Conservation (phyloP, 768 basidiomycete species). For the Calocera cornea region DNA sequence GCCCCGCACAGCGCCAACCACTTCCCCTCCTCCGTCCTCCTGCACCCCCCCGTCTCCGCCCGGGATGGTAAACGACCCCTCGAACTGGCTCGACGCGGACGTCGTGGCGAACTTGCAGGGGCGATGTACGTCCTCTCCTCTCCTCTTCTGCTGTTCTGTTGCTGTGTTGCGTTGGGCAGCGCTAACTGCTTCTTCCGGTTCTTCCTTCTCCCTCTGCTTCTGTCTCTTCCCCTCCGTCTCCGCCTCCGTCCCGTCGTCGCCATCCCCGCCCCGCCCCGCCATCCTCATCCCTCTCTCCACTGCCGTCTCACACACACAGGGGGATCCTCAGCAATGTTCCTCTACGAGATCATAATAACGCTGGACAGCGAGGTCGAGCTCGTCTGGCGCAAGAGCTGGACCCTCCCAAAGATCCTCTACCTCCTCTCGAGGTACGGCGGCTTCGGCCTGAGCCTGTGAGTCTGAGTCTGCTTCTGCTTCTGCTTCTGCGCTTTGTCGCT, state of each 20-base stretch:
- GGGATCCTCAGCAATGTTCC: neutral
- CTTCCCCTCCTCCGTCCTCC: no score
- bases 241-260: no score
- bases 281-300: no score
- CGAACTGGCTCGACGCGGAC: neutral
- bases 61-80: neutral
- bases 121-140: neutral
- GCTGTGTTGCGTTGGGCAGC: no score
- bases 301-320: neutral
- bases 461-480: neutral
- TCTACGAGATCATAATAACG: neutral
- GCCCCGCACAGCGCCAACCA: no score
- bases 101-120: neutral
- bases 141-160: neutral
- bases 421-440: constrained; percentile 23
- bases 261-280: no score
- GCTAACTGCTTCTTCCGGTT: no score
- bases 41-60: no score
- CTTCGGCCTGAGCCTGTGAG: neutral
- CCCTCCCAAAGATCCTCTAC: constrained; percentile 26
- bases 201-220: neutral
- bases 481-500: no score
- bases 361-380: constrained; percentile 17
- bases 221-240: no score
- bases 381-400: constrained; percentile 23